Conservation (phyloP, 352 stramenopile genomes). For the Chrysophaeum taylorii region DNA sequence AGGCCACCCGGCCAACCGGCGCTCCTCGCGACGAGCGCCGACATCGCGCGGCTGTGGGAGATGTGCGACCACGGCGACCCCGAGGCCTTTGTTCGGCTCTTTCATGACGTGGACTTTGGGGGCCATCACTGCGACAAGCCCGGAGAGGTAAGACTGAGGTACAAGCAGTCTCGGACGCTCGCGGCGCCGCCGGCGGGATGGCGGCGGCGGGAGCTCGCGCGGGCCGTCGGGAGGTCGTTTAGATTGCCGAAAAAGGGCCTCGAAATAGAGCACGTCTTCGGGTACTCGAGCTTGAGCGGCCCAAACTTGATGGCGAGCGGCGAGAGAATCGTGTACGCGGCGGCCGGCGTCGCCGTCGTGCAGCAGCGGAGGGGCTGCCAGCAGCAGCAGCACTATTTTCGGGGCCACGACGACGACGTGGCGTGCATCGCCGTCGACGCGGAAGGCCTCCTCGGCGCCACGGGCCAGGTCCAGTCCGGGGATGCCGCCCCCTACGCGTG, state of each 20-base stretch:
- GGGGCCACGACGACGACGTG: slow-evolving; percentile 66
- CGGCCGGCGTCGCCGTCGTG: slow-evolving; percentile 61
- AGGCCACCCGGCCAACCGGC: neutral
- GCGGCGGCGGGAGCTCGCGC: neutral
- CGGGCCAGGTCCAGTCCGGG: slow-evolving; percentile 44
- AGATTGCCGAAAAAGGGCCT: slow-evolving; percentile 23
- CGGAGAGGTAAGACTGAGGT: neutral
- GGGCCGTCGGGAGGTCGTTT: neutral
- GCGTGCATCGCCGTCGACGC: slow-evolving; percentile 58
- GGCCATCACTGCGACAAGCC: slow-evolving; percentile 11
- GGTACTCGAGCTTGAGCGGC: slow-evolving; percentile 56
- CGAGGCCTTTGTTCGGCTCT: slow-evolving; percentile 4
- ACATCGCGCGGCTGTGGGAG: slow-evolving; percentile 15
- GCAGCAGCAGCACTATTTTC: slow-evolving; percentile 41
- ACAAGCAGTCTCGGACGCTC: slow-evolving; percentile 5
- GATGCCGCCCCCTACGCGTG: slow-evolving; percentile 25
- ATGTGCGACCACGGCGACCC: slow-evolving; percentile 16
- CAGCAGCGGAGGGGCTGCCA: slow-evolving; percentile 51
- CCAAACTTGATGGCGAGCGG: slow-evolving; percentile 23
- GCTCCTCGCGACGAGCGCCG: neutral
- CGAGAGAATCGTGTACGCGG: slow-evolving; percentile 63
- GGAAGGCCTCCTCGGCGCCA: slow-evolving; percentile 52
- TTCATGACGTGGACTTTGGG: neutral
- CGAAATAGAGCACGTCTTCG: slow-evolving; percentile 63
- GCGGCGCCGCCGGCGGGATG: neutral